phyloP scores from a whole-genome alignment of 805 yeast species.

The Soucietia sequanensis region DNA sequence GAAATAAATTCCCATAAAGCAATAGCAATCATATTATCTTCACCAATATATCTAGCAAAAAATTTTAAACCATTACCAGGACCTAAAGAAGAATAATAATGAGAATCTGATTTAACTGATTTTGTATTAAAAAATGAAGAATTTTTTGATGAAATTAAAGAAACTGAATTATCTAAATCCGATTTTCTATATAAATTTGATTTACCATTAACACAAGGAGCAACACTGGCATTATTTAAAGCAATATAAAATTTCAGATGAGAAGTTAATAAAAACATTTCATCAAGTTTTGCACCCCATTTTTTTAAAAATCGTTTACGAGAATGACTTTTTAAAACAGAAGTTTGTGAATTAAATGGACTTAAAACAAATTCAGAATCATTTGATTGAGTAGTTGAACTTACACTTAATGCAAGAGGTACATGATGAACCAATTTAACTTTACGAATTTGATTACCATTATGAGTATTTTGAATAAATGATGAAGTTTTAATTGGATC shows the following conservation, averaged over 20 bases:
- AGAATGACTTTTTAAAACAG: neutral
- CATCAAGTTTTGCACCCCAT: slow-evolving; percentile 71
- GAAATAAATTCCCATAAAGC: slow-evolving; percentile 69
- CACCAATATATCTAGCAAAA: slow-evolving; percentile 83
- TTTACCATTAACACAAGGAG: slow-evolving; percentile 92
- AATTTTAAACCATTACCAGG: slow-evolving; percentile 57
- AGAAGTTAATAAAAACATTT: slow-evolving; percentile 78
- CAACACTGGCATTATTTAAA: slow-evolving; percentile 68
- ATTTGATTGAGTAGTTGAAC: slow-evolving; percentile 11
- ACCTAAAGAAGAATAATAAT: slow-evolving; percentile 23
- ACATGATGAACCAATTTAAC: slow-evolving; percentile 78
- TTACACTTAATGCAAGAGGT: slow-evolving; percentile 59
- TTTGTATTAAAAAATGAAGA: slow-evolving; percentile 31
- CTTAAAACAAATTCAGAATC: slow-evolving; percentile 25
- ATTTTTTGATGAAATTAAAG: slow-evolving; percentile 25
- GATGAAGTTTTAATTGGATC: slow-evolving; percentile 34
- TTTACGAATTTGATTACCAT: slow-evolving; percentile 43
- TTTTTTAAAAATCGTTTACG: slow-evolving; percentile 18
- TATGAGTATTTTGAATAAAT: slow-evolving; percentile 47
- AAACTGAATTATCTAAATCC: slow-evolving; percentile 59
- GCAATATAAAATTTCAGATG: slow-evolving; percentile 84
- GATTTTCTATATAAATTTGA: slow-evolving; percentile 74
- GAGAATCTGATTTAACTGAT: slow-evolving; percentile 30
- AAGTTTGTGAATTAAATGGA: slow-evolving; percentile 8
- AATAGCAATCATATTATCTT: slow-evolving; percentile 89